Evolutionary conservation across 495 filamentous ascomycete species (phyloP).

Genomic region (Aspergillus bertholletiae): DNA sequence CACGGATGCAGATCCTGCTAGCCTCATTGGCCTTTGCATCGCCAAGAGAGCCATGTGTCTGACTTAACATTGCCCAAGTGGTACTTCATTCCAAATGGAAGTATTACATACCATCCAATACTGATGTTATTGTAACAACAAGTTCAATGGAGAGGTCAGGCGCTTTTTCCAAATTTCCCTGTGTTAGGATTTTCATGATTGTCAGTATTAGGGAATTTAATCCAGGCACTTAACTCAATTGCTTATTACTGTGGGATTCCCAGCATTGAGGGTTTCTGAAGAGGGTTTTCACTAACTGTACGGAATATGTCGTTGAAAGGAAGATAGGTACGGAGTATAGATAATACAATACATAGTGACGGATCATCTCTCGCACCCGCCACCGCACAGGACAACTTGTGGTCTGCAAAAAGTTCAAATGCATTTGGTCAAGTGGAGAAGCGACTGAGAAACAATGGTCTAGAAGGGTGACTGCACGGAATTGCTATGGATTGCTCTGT

Average conservation of each 20-base stretch:
- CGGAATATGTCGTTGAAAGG: no score
- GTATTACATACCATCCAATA: constrained; percentile 3
- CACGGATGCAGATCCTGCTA: constrained; percentile 23
- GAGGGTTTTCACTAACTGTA: no score
- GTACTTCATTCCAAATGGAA: not conserved
- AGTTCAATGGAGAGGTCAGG: no score
- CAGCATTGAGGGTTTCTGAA: no score
- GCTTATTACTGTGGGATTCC: no score
- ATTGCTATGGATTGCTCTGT: constrained; percentile 5
- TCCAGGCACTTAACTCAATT: no score
- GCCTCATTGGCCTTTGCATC: constrained; percentile 10
- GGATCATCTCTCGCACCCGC: no score
- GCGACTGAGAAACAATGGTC: constrained; percentile 2
- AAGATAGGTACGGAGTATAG: no score
- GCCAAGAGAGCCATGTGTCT: not conserved
- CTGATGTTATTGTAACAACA: no score
- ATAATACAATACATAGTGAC: not conserved
- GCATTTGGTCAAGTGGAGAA: constrained; percentile 1
- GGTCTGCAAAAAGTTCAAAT: constrained; percentile 9
- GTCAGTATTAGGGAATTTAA: no score
- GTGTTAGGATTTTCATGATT: no score
- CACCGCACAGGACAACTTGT: constrained; percentile 19
- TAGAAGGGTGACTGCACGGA: constrained; percentile 2
- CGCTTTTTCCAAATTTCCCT: no score
- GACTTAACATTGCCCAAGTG: not conserved